Evolutionary conservation across 2,329 filamentous ascomycete species (phyloP).

Genomic region (Pyrenochaeta sp.): DNA sequence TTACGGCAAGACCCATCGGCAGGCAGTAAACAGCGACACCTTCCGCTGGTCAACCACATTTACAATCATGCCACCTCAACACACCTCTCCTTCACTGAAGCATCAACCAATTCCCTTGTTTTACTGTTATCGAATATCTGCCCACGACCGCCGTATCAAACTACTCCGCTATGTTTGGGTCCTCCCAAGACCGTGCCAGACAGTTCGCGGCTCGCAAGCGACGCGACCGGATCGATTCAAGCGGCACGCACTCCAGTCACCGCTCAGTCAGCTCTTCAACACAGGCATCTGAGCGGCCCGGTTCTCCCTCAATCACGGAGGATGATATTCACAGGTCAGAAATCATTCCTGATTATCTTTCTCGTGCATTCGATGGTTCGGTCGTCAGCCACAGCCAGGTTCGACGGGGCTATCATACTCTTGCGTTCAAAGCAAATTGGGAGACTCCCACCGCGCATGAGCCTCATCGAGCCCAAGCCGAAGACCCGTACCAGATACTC

Average conservation of each 20-base stretch:
- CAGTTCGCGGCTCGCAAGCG: slow-evolving; percentile 43
- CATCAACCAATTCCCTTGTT: slow-evolving; percentile 10
- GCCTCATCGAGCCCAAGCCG: slow-evolving; percentile 30
- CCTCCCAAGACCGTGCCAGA: slow-evolving; percentile 43
- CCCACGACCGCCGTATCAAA: slow-evolving; percentile 6
- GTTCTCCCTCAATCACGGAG: neutral
- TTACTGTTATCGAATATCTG: slow-evolving; percentile 6
- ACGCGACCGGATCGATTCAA: slow-evolving; percentile 33
- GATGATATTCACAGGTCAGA: neutral
- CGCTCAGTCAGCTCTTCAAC: slow-evolving; percentile 23
- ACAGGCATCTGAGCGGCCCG: slow-evolving; percentile 12
- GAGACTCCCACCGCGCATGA: slow-evolving; percentile 6
- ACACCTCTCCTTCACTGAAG: slow-evolving; percentile 2
- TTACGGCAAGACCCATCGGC: too few species aligned
- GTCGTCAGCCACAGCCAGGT: too few species aligned
- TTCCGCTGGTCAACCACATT: slow-evolving; percentile 1
- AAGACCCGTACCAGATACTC: slow-evolving; percentile 34
- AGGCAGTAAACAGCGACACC: too few species aligned
- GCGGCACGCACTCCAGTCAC: slow-evolving; percentile 21
- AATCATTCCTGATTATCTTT: neutral
- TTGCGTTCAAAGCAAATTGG: slow-evolving; percentile 7
- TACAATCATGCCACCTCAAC: slow-evolving; percentile 13
- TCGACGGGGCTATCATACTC: neutral
- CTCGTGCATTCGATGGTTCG: neutral
- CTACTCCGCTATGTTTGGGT: slow-evolving; percentile 38